These are phyloP conservation scores for Penicillium roqueforti DNA, from an alignment of 495 filamentous ascomycete species.

Conservation along the genomic window DNA sequence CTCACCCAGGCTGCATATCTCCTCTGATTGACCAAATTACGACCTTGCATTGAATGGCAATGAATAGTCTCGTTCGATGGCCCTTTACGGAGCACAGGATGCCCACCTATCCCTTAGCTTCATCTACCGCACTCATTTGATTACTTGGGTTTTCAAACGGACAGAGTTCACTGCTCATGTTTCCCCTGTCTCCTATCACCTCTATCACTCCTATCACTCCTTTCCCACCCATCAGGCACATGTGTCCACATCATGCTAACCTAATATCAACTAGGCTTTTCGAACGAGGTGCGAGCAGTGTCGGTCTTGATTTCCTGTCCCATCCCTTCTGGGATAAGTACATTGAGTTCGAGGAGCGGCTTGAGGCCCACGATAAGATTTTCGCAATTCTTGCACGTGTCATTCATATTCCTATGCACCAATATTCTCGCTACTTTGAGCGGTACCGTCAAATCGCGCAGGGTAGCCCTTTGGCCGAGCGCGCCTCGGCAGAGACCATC, in stretches of 20 bases:
- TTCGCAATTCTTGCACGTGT: slow-evolving; percentile 81
- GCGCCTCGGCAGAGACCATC: slow-evolving; percentile 65
- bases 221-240: slow-evolving; percentile 19
- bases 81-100: slow-evolving; percentile 33
- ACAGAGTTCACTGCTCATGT: slow-evolving; percentile 51
- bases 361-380: slow-evolving; percentile 82
- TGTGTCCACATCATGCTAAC: slow-evolving; percentile 31
- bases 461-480: slow-evolving; percentile 64
- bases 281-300: slow-evolving; percentile 78
- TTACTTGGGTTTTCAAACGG: slow-evolving; percentile 39
- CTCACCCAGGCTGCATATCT: slow-evolving; percentile 51
- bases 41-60: slow-evolving; percentile 31
- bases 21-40: slow-evolving; percentile 28
- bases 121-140: slow-evolving; percentile 31
- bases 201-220: slow-evolving; percentile 22
- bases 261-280: slow-evolving; percentile 62
- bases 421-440: slow-evolving; percentile 94
- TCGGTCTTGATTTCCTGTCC: slow-evolving; percentile 89
- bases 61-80: slow-evolving; percentile 29
- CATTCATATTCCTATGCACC: slow-evolving; percentile 92
- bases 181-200: slow-evolving; percentile 41
- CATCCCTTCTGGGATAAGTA: slow-evolving; percentile 99
- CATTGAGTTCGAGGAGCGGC: slow-evolving; percentile 87
- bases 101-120: slow-evolving; percentile 27
- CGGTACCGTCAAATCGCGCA: slow-evolving; percentile 78